Evolutionary conservation across 1,284 basidiomycete species (phyloP), one percentile per base, ranked within the genome.

Genomic region (Blastosporella zonata): DNA sequence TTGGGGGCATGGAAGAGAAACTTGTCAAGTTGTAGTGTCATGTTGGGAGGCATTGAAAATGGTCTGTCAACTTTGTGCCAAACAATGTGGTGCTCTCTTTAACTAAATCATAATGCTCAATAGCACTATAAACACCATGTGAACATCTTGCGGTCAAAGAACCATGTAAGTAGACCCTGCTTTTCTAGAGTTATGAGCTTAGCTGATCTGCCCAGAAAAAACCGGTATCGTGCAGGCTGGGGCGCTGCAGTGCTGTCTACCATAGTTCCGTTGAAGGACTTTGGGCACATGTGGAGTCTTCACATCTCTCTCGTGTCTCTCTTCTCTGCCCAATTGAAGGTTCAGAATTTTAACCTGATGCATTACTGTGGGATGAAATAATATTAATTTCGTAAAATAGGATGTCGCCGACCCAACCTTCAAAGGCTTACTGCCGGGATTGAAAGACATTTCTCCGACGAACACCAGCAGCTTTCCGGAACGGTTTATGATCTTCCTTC

Each of bases 321-420:
- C 43, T 61, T 33, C 33, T 46, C 13, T 62, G 60, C 38, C 60
- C 60, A 25, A 25, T 61, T n/a, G 44, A 53, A 31, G 52, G 60
- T 62, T 28, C 42, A 50, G 25, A 40, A 28, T 9, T 35, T 28
- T 23, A 15, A 35, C 20, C 20, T 21, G 2, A 15, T 17, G 23
- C 4, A 28, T 22, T 23, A 2, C 2, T 38, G 17, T 36, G 17
- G 18, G 18, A 22, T 9, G 13, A 28, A 22, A 46, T 45, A 21
- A 50, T 38, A 18, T 20, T 9, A 29, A 25, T 46, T 34, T 29
- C 9, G 9, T 40, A 29, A 42, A 22, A 3, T 43, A 55, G 53
- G 46, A 21, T 58, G 58, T 39, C 40, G 43, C n/a, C 29, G 29
- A 9, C 27, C 38, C 38, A 41, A 17, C 6, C 29, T 51, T 15